Conservation (phyloP, 495 filamentous ascomycete genomes). For the Penicillium crystallinum region DNA sequence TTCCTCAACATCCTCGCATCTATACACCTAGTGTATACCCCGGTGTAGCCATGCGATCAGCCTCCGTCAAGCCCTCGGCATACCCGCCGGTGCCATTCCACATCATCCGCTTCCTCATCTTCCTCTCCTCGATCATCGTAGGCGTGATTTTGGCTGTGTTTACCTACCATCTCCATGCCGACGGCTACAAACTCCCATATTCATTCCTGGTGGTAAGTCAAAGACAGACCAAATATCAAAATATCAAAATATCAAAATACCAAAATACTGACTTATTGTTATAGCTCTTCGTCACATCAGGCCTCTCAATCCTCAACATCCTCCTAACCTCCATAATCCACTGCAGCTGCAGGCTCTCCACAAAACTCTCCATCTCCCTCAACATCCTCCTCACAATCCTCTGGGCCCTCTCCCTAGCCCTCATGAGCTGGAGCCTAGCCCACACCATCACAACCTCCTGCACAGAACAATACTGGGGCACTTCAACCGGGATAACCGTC, state of each 20-base stretch:
- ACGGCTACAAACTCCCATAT: slow-evolving; percentile 54
- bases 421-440: slow-evolving; percentile 54
- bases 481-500: slow-evolving; percentile 52
- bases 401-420: slow-evolving; percentile 53
- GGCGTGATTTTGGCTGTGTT: slow-evolving; percentile 57
- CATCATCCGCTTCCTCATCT: slow-evolving; percentile 42
- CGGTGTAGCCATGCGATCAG: slow-evolving; percentile 26
- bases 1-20: not conserved
- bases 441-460: slow-evolving; percentile 56
- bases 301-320: slow-evolving; percentile 51
- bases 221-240: no score
- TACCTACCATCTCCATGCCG: slow-evolving; percentile 51
- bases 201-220: slow-evolving; percentile 57
- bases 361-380: slow-evolving; percentile 48
- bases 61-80: slow-evolving; percentile 45
- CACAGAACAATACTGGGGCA: slow-evolving; percentile 49
- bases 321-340: slow-evolving; percentile 51
- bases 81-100: slow-evolving; percentile 59
- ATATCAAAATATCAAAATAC: no score
- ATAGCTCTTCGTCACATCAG: slow-evolving; percentile 52
- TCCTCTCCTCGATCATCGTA: slow-evolving; percentile 53
- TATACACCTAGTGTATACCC: no score
- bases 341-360: slow-evolving; percentile 52
- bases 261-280: no score
- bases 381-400: slow-evolving; percentile 50